Evolutionary conservation across 2,329 filamentous ascomycete species (phyloP).

Genomic region (Fusarium abutilonis): DNA sequence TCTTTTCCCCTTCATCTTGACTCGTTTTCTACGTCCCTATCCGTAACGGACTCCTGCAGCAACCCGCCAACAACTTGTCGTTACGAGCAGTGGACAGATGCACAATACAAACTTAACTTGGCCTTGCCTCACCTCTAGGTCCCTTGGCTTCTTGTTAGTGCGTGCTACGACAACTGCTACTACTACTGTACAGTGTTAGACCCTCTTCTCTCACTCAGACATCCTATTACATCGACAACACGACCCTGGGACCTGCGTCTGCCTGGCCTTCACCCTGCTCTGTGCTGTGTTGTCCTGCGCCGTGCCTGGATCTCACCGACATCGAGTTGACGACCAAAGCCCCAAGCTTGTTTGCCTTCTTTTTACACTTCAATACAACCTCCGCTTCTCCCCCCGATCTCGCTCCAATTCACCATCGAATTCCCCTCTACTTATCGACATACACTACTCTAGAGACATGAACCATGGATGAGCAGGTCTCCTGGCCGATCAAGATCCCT

Average conservation of each 20-base stretch:
- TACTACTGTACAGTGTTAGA: constrained; percentile 25
- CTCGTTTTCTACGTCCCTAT: not conserved
- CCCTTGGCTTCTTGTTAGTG: constrained; percentile 16
- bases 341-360: constrained; percentile 1
- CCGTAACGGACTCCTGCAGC: constrained; percentile 18
- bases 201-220: constrained; percentile 31
- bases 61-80: constrained; percentile 7
- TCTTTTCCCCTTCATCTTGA: not conserved
- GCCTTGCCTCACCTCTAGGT: not conserved
- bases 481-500: constrained; percentile 47
- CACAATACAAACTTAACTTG: constrained; percentile 11
- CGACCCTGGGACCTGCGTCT: constrained; percentile 37
- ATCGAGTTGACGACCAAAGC: constrained; percentile 17
- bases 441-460: constrained; percentile 37
- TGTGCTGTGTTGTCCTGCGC: constrained; percentile 7
- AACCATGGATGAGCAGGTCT: constrained; percentile 51
- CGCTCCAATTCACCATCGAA: constrained; percentile 14
- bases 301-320: constrained; percentile 38
- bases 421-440: constrained; percentile 1
- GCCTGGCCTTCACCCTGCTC: constrained; percentile 24
- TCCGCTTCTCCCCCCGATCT: constrained; percentile 19
- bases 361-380: constrained; percentile 34
- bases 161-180: no score
- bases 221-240: constrained; percentile 34
- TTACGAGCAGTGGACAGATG: constrained; percentile 21